Base-by-base conservation (phyloP, 2,329 filamentous ascomycete genomes). In the Neofusicoccum cordaticola region DNA sequence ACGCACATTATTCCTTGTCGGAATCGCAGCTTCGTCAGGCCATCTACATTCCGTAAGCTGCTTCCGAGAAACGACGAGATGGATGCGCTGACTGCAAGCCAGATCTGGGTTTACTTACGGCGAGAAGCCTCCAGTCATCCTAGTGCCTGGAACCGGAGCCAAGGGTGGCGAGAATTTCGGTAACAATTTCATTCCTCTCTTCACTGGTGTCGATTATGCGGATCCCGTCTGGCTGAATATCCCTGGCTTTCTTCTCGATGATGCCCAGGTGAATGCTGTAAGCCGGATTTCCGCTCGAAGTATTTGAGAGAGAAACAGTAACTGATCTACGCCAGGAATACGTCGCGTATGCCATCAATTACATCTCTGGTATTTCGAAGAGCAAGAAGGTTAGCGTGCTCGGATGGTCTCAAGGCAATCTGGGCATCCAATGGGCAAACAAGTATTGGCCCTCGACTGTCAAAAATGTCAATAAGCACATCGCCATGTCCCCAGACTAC, bases 261-360 rank as follows among this genome's bases (percentile, higher is more conserved):
- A 87, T 64, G 78, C 77, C 0, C 84, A 86, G 67, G 66, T 74
- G 31, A 86, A 83, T 67, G 74, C 82, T n/a, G 48, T 51, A 35
- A 34, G 48, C 13, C 22, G n/a, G 42, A 34, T 31, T 31, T 31
- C 4, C 27, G 4, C 27, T 7, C 27, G 4, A 7, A 31, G 27
- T 7, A 31, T 31, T 31, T 31, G 27, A 12, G 12, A 12, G 12
- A 15, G 22, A 5, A 35, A 22, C 15, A 15, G 12, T 11, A 51
- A 8, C 22, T 31, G 5, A 51, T 17, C 13, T 27, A 2, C 22
- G 27, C 12, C 12, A 51, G 3, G 84, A 87, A 70, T 86, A 84
- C 67, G 79, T 85, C 44, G 83, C 83, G 2, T 86, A 87, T 70
- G 83, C 84, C 4, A 82, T 86, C 66, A 84, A 86, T 73, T 87